These are phyloP conservation scores for Pyronema omphalodes DNA, from an alignment of 495 filamentous ascomycete species.

Conservation along the genomic window DNA sequence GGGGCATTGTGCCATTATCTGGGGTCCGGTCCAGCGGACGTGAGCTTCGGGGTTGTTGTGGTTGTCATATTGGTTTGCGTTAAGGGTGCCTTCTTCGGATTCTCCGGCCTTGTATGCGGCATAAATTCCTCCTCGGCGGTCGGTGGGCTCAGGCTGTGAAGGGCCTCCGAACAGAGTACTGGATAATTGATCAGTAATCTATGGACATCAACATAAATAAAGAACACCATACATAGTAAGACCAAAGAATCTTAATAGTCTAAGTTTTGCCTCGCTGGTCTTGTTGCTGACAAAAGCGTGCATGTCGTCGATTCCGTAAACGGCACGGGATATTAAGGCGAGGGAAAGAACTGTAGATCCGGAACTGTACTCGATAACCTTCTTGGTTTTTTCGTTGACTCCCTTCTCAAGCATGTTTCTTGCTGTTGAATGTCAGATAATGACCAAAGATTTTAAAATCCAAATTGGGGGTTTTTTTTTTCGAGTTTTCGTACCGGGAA, in stretches of 20 bases:
- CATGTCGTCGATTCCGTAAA: constrained; percentile 35
- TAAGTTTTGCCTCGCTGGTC: constrained; percentile 35
- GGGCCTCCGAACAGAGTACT: constrained; percentile 38
- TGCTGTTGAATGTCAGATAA: constrained; percentile 23
- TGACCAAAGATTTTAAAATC: background rate
- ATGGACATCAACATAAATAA: background rate
- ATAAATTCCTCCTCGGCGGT: constrained; percentile 36
- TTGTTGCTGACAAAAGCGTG: constrained; percentile 43
- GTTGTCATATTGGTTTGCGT: constrained; percentile 43
- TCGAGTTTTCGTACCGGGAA: constrained; percentile 33
- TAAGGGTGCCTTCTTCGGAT: constrained; percentile 28
- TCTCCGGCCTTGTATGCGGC: constrained; percentile 28
- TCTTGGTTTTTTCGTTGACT: constrained; percentile 30
- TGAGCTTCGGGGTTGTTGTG: constrained; percentile 41
- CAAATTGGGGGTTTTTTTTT: background rate
- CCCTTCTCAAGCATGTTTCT: constrained; percentile 36
- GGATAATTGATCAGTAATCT: background rate
- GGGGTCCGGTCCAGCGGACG: constrained; percentile 40
- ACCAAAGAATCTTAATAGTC: constrained; percentile 41
- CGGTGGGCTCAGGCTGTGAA: constrained; percentile 38
- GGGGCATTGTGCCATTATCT: constrained; percentile 39
- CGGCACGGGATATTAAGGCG: constrained; percentile 36
- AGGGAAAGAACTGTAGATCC: constrained; percentile 45
- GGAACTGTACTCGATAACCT: constrained; percentile 42
- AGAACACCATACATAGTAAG: constrained; percentile 29